Conservation (phyloP, 1,284 basidiomycete species). For the Sporisorium sorghi region DNA sequence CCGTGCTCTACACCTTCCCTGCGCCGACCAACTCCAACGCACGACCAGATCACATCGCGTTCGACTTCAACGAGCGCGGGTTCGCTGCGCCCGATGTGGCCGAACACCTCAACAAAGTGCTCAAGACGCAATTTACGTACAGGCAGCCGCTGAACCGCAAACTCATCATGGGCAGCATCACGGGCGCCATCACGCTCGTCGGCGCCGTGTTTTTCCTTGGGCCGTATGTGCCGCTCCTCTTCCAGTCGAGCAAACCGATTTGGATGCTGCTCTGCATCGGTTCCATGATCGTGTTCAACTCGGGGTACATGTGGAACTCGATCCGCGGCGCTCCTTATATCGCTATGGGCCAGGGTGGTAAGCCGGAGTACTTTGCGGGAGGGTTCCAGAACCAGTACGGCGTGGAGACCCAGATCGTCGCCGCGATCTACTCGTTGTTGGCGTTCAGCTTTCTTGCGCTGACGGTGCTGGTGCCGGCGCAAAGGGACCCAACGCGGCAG, state of each 20-base stretch:
- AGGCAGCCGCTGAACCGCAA: conserved; percentile 52
- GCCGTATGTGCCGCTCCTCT: conserved; percentile 30
- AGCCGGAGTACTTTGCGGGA: conserved; percentile 82
- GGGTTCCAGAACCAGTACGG: conserved; percentile 92
- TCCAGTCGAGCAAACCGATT: conserved; percentile 30
- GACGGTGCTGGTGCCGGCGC: conserved; percentile 82
- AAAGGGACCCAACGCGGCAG: conserved; percentile 80
- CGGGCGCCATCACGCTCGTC: conserved; percentile 19
- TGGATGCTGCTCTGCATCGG: conserved; percentile 55
- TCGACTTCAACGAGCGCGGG: conserved; percentile 56
- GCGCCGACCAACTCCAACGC: conserved; percentile 27
- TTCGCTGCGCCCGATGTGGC: conserved; percentile 51
- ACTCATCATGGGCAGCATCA: conserved; percentile 33
- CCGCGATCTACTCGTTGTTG: conserved; percentile 84
- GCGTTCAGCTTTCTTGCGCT: conserved; percentile 85
- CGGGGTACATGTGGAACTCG: conserved; percentile 89
- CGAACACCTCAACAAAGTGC: conserved; percentile 32
- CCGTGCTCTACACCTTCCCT: conserved; percentile 57
- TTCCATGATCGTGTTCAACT: conserved; percentile 65
- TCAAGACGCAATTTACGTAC: conserved; percentile 45
- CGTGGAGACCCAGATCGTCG: conserved; percentile 89
- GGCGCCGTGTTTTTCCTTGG: conserved; percentile 37
- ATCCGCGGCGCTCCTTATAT: conserved; percentile 86
- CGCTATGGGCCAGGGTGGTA: conserved; percentile 71
- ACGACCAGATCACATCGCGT: conserved; percentile 34